These are phyloP conservation scores for Anaeromyces robustus DNA, from an alignment of 192 early-diverging fungal genomes.

Conservation along the genomic window DNA sequence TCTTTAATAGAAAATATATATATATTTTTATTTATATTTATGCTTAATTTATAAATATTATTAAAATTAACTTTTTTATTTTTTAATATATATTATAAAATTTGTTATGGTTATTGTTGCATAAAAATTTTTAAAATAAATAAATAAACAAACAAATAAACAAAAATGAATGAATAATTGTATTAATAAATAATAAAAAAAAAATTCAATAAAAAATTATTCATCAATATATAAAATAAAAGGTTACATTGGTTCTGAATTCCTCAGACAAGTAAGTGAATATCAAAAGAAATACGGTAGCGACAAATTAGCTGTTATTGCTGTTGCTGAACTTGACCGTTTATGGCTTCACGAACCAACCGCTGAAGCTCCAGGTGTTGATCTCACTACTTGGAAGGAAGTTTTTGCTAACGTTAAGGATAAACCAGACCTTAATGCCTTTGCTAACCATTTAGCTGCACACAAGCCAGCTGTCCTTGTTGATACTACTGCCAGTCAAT, in stretches of 20 bases:
- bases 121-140: too few species aligned
- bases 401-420: neutral
- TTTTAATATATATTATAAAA: too few species aligned
- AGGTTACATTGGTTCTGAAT: constrained; percentile 2
- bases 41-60: too few species aligned
- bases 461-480: neutral
- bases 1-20: too few species aligned
- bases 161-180: too few species aligned
- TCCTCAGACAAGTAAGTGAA: constrained; percentile 1
- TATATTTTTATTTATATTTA: too few species aligned
- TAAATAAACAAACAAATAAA: too few species aligned
- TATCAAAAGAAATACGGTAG: neutral
- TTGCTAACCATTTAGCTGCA: neutral
- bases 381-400: constrained; percentile 1
- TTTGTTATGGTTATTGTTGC: too few species aligned
- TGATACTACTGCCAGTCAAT: constrained; percentile 1
- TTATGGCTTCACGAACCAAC: constrained; percentile 1
- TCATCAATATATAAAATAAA: neutral
- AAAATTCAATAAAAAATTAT: too few species aligned
- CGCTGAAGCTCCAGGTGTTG: neutral
- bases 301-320: neutral
- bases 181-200: too few species aligned
- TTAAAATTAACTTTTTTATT: too few species aligned
- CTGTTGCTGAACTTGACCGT: constrained; percentile 1
- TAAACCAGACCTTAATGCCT: neutral